These are phyloP conservation scores for Aspergillus arachidicola DNA, from an alignment of 2,329 filamentous ascomycete species.

Conservation along the genomic window DNA sequence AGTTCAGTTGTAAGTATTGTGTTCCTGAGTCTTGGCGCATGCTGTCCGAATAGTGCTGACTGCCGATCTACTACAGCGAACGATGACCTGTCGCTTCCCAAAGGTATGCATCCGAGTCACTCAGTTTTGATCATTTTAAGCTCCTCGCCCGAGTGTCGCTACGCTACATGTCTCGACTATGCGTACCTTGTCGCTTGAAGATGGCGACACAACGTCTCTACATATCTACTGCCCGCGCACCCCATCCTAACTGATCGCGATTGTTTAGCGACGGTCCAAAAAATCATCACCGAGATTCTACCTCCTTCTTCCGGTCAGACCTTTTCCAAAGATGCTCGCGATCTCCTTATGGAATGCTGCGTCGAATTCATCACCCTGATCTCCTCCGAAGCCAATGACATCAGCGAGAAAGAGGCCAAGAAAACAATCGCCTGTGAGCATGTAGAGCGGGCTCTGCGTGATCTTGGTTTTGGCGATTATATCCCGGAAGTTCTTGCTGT, in stretches of 20 bases:
- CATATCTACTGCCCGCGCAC: background rate
- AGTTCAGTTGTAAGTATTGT: conserved; percentile 51
- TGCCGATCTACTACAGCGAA: conserved; percentile 43
- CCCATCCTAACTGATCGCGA: conserved; percentile 6
- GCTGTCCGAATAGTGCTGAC: conserved; percentile 21
- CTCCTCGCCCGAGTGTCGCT: too few relatives aligned
- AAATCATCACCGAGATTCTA: conserved; percentile 93
- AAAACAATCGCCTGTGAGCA: conserved; percentile 99
- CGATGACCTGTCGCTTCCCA: conserved; percentile 63
- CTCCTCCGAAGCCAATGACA: conserved; percentile 98
- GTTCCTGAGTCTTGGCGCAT: conserved; percentile 14
- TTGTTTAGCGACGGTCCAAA: conserved; percentile 65
- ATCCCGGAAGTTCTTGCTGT: conserved; percentile 84
- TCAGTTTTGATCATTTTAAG: background rate
- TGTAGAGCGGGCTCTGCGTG: conserved; percentile 90
- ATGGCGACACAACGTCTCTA: background rate
- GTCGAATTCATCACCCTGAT: conserved; percentile 99
- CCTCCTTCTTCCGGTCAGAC: conserved; percentile 74
- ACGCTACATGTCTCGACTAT: background rate
- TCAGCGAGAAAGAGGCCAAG: conserved; percentile 97
- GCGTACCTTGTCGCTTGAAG: background rate
- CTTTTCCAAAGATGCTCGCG: conserved; percentile 93
- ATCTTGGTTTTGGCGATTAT: conserved; percentile 91
- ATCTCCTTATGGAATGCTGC: conserved; percentile 96
- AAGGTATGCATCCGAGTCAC: conserved; percentile 45